Base-by-base conservation (phyloP, 2,329 filamentous ascomycete species). In the Paraconiothyrium sp. region DNA sequence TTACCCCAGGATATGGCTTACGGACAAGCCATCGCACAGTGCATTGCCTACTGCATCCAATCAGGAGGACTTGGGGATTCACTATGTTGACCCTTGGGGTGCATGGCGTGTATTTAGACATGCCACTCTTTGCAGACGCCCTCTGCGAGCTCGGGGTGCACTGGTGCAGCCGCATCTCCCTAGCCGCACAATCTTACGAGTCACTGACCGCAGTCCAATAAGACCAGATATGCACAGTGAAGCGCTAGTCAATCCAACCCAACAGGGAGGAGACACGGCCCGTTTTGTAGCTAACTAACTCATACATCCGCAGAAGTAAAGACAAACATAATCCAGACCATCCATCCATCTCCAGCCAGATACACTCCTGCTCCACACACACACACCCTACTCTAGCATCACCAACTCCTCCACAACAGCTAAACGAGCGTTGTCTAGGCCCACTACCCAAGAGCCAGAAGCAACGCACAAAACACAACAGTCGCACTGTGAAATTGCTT, bases 251-350 rank as follows among this genome's bases (percentile, higher is more conserved):
- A 57, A 64, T 55, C 67, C 64, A 63, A 37, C 68, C 63, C 51
- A 35, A 37, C 24, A 37, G 47, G 57, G 48, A 62, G 70, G 64
- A 65, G 66, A 69, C 66, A 47, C 57, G 66, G 63, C 66, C 60
- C 65, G 70, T 73, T 72, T 65, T 62, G 64, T 61, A 63, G 66
- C 72, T 75, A 75, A 66, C 67, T 75, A 76, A 54, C 67, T 71
- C 69, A 74, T 75, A 75, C 72, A 75, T 69, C 30, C 57, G 62
- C 67, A 73, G 43, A 35, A 69, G 68, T 68, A 67, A 66, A 61
- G 56, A 68, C 32, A 67, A 59, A 63, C 55, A 60, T 65, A 60
- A 61, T 55, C 41, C 43, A 57, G 39, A 58, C 59, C 60, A 62
- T 59, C 50, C 58, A 63, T 57, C 61, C 61, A 63, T 58, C 65